These are phyloP conservation scores for Microcera coccophila DNA, from an alignment of 2,329 filamentous ascomycete species.

Conservation along the genomic window DNA sequence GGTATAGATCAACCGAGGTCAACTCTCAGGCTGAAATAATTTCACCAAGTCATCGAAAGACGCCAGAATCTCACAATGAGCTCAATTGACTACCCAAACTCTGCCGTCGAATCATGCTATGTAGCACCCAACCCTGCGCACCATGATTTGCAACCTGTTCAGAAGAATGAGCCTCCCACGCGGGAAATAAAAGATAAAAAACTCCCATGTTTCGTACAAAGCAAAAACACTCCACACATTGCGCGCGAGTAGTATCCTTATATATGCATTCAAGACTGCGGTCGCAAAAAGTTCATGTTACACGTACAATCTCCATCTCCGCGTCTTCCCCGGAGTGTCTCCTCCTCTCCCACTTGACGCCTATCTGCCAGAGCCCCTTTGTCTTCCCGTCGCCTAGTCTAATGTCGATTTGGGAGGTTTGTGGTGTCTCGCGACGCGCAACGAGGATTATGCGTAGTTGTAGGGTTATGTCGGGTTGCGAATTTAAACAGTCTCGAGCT, in stretches of 20 bases:
- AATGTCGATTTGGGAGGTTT: constrained; percentile 18
- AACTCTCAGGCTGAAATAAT: constrained; percentile 1
- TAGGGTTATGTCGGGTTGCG: constrained; percentile 23
- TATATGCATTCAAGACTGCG: constrained; percentile 25
- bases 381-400: constrained; percentile 14
- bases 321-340: constrained; percentile 9
- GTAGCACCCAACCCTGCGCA: neutral
- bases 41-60: neutral
- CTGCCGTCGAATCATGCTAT: neutral
- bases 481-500: constrained; percentile 77
- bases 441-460: constrained; percentile 18
- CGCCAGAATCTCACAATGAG: neutral
- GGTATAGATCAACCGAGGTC: constrained; percentile 6
- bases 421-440: constrained; percentile 8
- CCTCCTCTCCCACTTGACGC: constrained; percentile 9
- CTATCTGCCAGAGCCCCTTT: constrained; percentile 15
- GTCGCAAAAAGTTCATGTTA: constrained; percentile 20
- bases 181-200: neutral
- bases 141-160: neutral
- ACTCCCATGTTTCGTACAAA: too few species aligned
- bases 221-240: too few species aligned
- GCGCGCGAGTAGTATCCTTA: too few species aligned
- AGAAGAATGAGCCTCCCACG: too few species aligned
- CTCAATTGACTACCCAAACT: neutral
- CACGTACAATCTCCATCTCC: constrained; percentile 23